Percentiles rank a stretch among this genome's conserved stretches.
phyloP scores from a whole-genome alignment of 306 rosid species.

The Glycine tomentella region DNA sequence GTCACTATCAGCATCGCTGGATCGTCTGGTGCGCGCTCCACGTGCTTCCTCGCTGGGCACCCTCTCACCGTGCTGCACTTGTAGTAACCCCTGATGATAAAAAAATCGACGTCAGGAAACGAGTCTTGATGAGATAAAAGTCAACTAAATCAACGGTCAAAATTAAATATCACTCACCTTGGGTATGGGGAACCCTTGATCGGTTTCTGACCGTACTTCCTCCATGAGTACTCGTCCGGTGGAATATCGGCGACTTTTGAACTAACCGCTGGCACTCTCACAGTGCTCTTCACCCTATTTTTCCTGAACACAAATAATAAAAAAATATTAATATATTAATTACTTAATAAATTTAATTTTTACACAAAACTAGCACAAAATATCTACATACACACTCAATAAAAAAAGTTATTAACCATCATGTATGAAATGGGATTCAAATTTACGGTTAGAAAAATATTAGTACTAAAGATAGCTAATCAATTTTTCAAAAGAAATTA shows the following conservation, averaged over 20 bases:
- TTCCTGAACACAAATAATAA: conserved; percentile 57
- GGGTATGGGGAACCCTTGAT: conserved; percentile 96
- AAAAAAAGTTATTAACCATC: too few species aligned
- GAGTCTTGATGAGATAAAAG: neutral
- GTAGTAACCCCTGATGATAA: conserved; percentile 73
- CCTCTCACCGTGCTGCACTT: conserved; percentile 87
- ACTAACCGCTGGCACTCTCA: conserved; percentile 89
- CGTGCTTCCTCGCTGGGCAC: conserved; percentile 98
- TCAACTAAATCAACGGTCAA: neutral
- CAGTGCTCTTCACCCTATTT: conserved; percentile 75
- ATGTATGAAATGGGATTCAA: too few species aligned
- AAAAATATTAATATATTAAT: neutral
- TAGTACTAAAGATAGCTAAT: too few species aligned
- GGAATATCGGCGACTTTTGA: conserved; percentile 94
- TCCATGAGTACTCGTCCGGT: conserved; percentile 88
- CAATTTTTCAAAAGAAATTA: too few species aligned
- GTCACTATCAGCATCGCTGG: conserved; percentile 92
- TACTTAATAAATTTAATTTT: neutral
- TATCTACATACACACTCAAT: too few species aligned
- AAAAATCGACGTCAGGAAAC: conserved; percentile 12
- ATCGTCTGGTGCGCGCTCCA: conserved; percentile 86
- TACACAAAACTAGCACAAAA: too few species aligned
- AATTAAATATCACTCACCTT: conserved; percentile 48
- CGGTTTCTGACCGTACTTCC: conserved; percentile 96
- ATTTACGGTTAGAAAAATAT: too few species aligned